Base-by-base conservation (phyloP, 306 rosid species). In the Rosa persica region DNA sequence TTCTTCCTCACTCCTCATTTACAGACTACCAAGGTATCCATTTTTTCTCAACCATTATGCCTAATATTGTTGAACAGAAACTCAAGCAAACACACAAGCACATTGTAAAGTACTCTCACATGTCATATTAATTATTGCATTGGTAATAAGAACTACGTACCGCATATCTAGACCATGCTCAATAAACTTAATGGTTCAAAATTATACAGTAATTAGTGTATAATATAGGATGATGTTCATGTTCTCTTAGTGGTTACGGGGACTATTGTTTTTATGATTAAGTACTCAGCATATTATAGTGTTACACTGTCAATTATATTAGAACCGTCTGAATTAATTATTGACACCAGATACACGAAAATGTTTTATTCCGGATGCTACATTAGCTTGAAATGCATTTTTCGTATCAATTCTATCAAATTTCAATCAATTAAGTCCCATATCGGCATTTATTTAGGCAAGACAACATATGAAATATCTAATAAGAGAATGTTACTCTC, bases 31-130 rank as follows among this genome's bases (percentile, higher is more conserved):
- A 15, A 27, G 46, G 43, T 36, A 36, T 44, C 69, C 60, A 43
- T 42, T 64, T 84, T 83, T 87, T 87, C 90, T 83, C 80, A 87
- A 87, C 90, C 81, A 84, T 80, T 82, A 77, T 80, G 83, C 51
- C 88, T 82, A 87, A 75, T 79, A 73, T 52, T 16, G 46, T 61
- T 34, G 68, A 65, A 36, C 70, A 16, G 69, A 34, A 30, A 34
- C 70, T 16, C 44, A 34, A 65, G 23, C 70, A 65, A 65, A 65
- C 70, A 65, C 12, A 65, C 23, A 65, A 36, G 43, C 44, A 36
- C 44, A 65, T 65, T 36, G 68, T 30, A 62, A 13, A 30, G 43
- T 6, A 13, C 68, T 64, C 12, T 64, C 3, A 16, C 16, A 12
- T 5, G 20, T 22, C 34, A 34, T 16, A 15, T 25, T 64, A 13